Percentiles rank a stretch among this genome's conserved stretches.
These are phyloP conservation scores for Suillus discolor DNA, from an alignment of 768 basidiomycete species.

Conservation along the genomic window DNA sequence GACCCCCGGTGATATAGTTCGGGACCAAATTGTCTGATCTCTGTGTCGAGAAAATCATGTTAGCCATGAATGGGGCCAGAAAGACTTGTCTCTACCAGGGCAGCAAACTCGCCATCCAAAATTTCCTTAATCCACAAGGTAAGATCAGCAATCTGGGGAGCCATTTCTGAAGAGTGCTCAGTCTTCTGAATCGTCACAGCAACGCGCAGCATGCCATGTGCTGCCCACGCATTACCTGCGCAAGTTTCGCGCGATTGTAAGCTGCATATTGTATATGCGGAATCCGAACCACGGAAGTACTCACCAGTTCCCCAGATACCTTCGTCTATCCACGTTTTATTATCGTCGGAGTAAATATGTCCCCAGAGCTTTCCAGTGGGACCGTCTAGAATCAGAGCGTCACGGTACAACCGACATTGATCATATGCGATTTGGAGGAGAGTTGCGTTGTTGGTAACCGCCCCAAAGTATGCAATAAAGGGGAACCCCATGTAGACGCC, in stretches of 20 bases:
- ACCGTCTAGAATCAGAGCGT: conserved; percentile 31
- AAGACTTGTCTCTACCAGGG: conserved; percentile 24
- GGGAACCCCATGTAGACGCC: conserved; percentile 47
- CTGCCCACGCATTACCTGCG: conserved; percentile 43
- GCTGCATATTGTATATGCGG: background rate
- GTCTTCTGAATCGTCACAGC: conserved; percentile 39
- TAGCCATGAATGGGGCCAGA: background rate
- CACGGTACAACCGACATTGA: conserved; percentile 44
- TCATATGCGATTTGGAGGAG: conserved; percentile 42
- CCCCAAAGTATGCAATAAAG: conserved; percentile 46
- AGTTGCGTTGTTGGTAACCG: conserved; percentile 33
- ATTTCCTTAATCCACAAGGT: conserved; percentile 38
- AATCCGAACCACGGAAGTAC: background rate
- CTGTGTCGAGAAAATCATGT: conserved; percentile 20
- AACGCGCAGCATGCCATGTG: conserved; percentile 42
- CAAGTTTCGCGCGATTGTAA: background rate
- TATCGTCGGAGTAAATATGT: conserved; percentile 31
- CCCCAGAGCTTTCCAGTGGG: conserved; percentile 38
- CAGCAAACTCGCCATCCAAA: conserved; percentile 53
- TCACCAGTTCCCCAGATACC: conserved; percentile 41
- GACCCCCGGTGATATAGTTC: conserved; percentile 37
- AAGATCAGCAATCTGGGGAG: conserved; percentile 31
- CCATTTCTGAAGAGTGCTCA: conserved; percentile 28
- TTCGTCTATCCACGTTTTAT: conserved; percentile 14
- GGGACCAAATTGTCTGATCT: conserved; percentile 34